A percentile compares a stretch with the other conserved stretches of the same genome.
Conservation (phyloP, 805 yeast species). For the Barnettozyma californica region DNA sequence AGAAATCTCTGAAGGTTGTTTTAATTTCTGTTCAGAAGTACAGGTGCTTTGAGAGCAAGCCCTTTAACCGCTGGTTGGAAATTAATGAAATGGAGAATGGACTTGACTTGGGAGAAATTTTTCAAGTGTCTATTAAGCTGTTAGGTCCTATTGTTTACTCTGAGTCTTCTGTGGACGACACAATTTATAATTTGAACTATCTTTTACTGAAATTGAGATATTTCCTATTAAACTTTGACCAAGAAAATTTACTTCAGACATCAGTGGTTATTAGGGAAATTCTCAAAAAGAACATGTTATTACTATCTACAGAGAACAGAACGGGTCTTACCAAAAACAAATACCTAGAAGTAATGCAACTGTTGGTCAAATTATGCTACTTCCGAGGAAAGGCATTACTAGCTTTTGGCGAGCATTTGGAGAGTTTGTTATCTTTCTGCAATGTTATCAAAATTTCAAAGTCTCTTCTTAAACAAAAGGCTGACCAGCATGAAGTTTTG, state of each 20-base stretch:
- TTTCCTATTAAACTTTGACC: constrained; percentile 12
- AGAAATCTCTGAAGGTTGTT: constrained; percentile 11
- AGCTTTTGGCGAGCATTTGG: constrained; percentile 19
- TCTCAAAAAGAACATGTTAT: neutral
- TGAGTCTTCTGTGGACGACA: constrained; percentile 2
- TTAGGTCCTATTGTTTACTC: constrained; percentile 5
- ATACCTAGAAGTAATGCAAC: constrained; percentile 8
- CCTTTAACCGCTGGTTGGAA: constrained; percentile 15
- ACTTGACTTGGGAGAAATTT: constrained; percentile 8
- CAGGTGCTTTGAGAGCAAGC: neutral
- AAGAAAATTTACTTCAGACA: constrained; percentile 7
- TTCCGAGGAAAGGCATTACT: constrained; percentile 16
- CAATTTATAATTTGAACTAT: constrained; percentile 7
- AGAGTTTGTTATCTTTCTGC: constrained; percentile 35
- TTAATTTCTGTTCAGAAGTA: constrained; percentile 14
- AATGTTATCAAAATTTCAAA: constrained; percentile 46
- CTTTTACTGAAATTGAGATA: constrained; percentile 15
- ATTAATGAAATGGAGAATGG: constrained; percentile 12
- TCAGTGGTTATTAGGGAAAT: constrained; percentile 3
- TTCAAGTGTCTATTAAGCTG: constrained; percentile 1
- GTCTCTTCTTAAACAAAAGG: constrained; percentile 43
- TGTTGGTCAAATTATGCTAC: constrained; percentile 15
- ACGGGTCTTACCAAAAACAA: constrained; percentile 6
- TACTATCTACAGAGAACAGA: constrained; percentile 15
- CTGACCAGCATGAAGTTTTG: constrained; percentile 28